Percentiles rank a stretch among this genome's conserved stretches.
Conservation (phyloP, 2,329 filamentous ascomycete species). For the Neurospora crassa region DNA sequence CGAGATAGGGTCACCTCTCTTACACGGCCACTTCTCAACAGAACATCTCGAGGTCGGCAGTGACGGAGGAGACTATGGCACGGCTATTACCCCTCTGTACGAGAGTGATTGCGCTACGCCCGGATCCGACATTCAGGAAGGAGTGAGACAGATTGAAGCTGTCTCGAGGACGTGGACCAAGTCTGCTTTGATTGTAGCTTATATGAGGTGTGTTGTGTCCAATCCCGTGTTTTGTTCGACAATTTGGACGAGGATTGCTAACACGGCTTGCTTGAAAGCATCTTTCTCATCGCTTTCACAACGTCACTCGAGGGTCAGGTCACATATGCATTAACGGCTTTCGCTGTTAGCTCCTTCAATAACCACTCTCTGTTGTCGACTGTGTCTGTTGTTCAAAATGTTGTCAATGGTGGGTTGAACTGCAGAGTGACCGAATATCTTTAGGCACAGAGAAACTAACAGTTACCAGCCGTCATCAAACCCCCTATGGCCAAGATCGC, state of each 20-base stretch:
- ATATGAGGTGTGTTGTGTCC: constrained; percentile 17
- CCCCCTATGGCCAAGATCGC: constrained; percentile 52
- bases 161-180: constrained; percentile 23
- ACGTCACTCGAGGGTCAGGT: constrained; percentile 60
- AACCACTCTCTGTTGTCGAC: constrained; percentile 56
- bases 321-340: constrained; percentile 48
- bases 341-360: constrained; percentile 54
- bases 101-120: not conserved
- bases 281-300: constrained; percentile 52
- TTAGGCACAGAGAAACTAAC: not conserved
- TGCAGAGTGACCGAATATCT: not conserved
- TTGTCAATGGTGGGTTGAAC: constrained; percentile 45
- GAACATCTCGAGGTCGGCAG: not conserved
- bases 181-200: constrained; percentile 22
- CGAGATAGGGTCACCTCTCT: constrained; percentile 3
- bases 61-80: not conserved
- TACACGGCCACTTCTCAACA: constrained; percentile 1
- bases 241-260: constrained; percentile 4
- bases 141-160: constrained; percentile 24
- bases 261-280: constrained; percentile 16
- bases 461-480: constrained; percentile 41
- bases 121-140: constrained; percentile 19
- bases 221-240: not conserved
- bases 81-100: not conserved
- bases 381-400: constrained; percentile 52